Conservation (phyloP, 768 basidiomycete species). For the Candolleomyces efflorescens region DNA sequence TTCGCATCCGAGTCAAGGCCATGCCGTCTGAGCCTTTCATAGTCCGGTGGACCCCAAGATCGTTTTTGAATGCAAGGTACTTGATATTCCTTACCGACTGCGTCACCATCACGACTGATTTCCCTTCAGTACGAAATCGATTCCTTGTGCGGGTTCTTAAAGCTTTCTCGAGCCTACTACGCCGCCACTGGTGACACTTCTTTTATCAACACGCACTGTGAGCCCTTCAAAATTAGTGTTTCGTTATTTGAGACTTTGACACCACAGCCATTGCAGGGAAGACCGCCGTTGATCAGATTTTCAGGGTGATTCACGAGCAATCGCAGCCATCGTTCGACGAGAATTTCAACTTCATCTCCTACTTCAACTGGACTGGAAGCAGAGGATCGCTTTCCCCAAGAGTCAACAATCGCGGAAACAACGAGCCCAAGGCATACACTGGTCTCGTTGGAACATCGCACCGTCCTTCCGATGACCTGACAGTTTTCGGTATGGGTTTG, state of each 20-base stretch:
- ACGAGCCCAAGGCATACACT: conserved; percentile 71
- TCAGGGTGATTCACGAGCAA: conserved; percentile 74
- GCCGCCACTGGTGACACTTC: conserved; percentile 66
- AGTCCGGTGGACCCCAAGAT: conserved; percentile 66
- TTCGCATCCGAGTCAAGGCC: too few relatives aligned
- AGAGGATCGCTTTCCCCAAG: conserved; percentile 57
- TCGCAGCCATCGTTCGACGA: conserved; percentile 68
- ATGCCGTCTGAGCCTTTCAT: background rate
- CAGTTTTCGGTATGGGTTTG: conserved; percentile 47
- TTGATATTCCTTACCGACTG: background rate
- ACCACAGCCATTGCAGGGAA: conserved; percentile 44
- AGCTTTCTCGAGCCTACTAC: conserved; percentile 71
- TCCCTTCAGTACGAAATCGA: conserved; percentile 66
- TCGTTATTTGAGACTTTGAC: conserved; percentile 1
- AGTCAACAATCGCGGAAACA: conserved; percentile 66
- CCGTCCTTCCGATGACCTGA: conserved; percentile 73
- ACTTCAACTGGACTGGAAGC: conserved; percentile 80
- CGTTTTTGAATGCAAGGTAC: conserved; percentile 81
- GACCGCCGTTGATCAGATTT: conserved; percentile 63
- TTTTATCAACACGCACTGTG: conserved; percentile 52
- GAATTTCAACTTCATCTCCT: conserved; percentile 70
- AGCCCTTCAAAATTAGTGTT: background rate
- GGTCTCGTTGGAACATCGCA: conserved; percentile 76
- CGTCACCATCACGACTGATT: background rate
- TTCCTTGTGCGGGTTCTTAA: conserved; percentile 74